These are phyloP conservation scores for Copromyces sp. DNA, from an alignment of 495 filamentous ascomycete genomes.

Conservation along the genomic window DNA sequence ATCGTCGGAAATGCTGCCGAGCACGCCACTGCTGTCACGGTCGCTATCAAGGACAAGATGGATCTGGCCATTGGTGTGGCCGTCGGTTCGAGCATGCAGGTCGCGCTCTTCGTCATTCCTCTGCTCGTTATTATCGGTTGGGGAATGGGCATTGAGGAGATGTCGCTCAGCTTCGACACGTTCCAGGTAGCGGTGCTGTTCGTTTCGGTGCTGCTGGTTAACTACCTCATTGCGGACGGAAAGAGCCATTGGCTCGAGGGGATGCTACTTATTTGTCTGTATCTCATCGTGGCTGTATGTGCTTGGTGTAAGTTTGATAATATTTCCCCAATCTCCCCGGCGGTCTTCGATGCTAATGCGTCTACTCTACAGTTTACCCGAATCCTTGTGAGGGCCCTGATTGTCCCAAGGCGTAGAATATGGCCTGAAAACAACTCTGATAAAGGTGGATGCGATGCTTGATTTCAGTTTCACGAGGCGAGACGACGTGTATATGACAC, in stretches of 20 bases:
- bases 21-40: conserved; percentile 78
- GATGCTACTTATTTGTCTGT: conserved; percentile 60
- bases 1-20: conserved; percentile 86
- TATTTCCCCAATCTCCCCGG: neutral
- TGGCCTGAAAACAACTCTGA: neutral
- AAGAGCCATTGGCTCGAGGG: conserved; percentile 64
- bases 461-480: neutral
- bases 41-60: conserved; percentile 86
- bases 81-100: conserved; percentile 79
- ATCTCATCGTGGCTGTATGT: conserved; percentile 59
- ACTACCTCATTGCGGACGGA: conserved; percentile 66
- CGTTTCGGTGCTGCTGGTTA: conserved; percentile 67
- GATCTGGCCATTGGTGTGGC: conserved; percentile 78
- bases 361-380: neutral
- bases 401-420: neutral
- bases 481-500: no score
- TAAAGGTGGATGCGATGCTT: neutral
- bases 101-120: conserved; percentile 70
- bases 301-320: conserved; percentile 35
- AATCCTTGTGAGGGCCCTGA: neutral
- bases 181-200: conserved; percentile 78
- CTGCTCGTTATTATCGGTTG: conserved; percentile 72
- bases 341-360: neutral
- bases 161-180: conserved; percentile 70
- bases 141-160: conserved; percentile 57